phyloP scores from a whole-genome alignment of 306 rosid genomes.

The Glycine tomentella region DNA sequence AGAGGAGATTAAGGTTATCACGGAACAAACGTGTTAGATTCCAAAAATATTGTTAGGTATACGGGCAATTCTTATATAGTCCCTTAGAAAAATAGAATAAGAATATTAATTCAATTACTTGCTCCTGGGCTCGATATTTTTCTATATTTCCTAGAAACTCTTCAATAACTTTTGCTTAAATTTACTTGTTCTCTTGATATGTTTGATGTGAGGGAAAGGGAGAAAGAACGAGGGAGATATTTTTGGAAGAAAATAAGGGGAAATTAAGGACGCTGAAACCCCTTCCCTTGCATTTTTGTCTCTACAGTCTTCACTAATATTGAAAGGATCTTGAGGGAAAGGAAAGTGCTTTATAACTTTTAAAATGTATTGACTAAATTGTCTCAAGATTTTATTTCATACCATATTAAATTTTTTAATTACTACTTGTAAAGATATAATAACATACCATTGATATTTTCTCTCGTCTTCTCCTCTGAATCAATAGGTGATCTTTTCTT shows the following conservation, averaged over 20 bases:
- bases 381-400: not conserved
- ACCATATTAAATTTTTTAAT: not conserved
- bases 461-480: not conserved
- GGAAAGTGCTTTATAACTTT: not conserved
- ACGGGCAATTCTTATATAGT: not conserved
- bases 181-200: not conserved
- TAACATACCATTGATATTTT: too few relatives aligned
- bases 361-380: not conserved
- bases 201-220: not conserved
- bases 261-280: too few relatives aligned
- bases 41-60: slow-evolving; percentile 7
- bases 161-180: not conserved
- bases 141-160: not conserved
- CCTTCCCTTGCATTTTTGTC: too few relatives aligned
- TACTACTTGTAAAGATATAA: not conserved
- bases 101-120: not conserved
- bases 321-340: too few relatives aligned
- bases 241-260: too few relatives aligned
- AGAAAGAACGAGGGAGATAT: not conserved
- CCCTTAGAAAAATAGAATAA: not conserved
- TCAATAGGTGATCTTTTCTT: not conserved
- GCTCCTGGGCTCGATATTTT: not conserved
- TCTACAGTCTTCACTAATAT: too few relatives aligned
- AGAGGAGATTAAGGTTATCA: slow-evolving; percentile 26
- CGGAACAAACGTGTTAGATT: slow-evolving; percentile 13